Evolutionary conservation across 2,329 filamentous ascomycete species (phyloP), one percentile per base, ranked within the genome.

Genomic region (Epichloe gansuensis): DNA sequence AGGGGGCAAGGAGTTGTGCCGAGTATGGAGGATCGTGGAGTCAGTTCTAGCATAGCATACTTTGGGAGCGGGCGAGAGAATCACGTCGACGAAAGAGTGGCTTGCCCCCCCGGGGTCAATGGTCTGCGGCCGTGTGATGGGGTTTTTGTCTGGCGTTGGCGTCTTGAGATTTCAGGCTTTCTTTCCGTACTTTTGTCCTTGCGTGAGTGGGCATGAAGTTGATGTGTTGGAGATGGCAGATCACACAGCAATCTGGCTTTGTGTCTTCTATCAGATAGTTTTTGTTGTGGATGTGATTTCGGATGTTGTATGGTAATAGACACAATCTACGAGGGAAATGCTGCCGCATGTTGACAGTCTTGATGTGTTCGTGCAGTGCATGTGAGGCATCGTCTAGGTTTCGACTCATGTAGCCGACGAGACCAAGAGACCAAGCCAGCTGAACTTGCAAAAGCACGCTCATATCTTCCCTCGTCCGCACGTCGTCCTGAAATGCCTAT

Each of bases 71-170:
- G 39, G 31, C 45, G 45, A 39, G 35, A 35, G 34, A 5, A 38
- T 36, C 27, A 45, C 21, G 35, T 41, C 23, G 13, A 34, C 11
- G n/a, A 23, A 2, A 8, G 15, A 39, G 47, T n/a, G 15, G 38
- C 21, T 13, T 39, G 7, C 15, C 1, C 23, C 9, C 38, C 17
- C 15, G n/a, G 7, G 17, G 46, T 49, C 25, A 40, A 6, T 17
- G n/a, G 50, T 47, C 36, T 40, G 53, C 55, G 51, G 49, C 58
- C 59, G 43, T 44, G 58, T 56, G 59, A 56, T 55, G 58, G 58
- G 58, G 43, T 59, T 56, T 63, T 60, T 55, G 58, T 59, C 59
- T 54, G 64, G 64, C 63, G 64, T 66, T 60, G 64, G 64, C 63
- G 64, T 65, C 58, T 56, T 46, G 54, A 53, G 23, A 21, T 21